phyloP scores from a whole-genome alignment of 352 stramenopile genomes.

The Pseudoperonospora humuli region DNA sequence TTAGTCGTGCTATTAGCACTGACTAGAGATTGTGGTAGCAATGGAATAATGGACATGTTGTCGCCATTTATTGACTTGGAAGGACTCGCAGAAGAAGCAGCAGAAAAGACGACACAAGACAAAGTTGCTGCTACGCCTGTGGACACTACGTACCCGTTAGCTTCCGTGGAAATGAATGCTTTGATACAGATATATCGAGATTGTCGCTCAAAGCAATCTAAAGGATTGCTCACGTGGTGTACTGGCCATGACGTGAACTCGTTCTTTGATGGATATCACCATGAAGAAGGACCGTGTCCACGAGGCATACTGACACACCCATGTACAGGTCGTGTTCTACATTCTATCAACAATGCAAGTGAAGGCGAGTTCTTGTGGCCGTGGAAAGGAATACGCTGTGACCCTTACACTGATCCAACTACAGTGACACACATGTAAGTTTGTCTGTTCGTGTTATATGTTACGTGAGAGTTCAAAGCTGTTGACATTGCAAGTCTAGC shows the following conservation, averaged over 20 bases:
- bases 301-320: conserved; percentile 45
- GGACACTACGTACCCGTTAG: conserved; percentile 49
- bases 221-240: conserved; percentile 55
- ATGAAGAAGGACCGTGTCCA: conserved; percentile 27
- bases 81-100: conserved; percentile 17
- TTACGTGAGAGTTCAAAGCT: not conserved
- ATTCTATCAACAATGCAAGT: conserved; percentile 14
- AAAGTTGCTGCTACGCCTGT: conserved; percentile 15
- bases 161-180: conserved; percentile 28
- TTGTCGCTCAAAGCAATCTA: conserved; percentile 39
- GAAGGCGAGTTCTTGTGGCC: conserved; percentile 43
- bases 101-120: conserved; percentile 1
- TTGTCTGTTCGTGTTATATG: not conserved
- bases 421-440: conserved; percentile 64
- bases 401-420: conserved; percentile 56
- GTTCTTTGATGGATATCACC: conserved; percentile 2
- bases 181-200: conserved; percentile 40
- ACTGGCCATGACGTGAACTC: conserved; percentile 21
- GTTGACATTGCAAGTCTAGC: conserved; percentile 14
- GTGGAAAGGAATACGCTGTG: conserved; percentile 65
- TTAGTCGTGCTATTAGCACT: conserved; percentile 5
- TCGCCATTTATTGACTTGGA: conserved; percentile 33
- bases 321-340: conserved; percentile 51
- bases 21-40: conserved; percentile 1
- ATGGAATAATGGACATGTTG: conserved; percentile 33